Evolutionary conservation across 768 basidiomycete genomes (phyloP).

Genomic region (Aureoboletus auriporus): DNA sequence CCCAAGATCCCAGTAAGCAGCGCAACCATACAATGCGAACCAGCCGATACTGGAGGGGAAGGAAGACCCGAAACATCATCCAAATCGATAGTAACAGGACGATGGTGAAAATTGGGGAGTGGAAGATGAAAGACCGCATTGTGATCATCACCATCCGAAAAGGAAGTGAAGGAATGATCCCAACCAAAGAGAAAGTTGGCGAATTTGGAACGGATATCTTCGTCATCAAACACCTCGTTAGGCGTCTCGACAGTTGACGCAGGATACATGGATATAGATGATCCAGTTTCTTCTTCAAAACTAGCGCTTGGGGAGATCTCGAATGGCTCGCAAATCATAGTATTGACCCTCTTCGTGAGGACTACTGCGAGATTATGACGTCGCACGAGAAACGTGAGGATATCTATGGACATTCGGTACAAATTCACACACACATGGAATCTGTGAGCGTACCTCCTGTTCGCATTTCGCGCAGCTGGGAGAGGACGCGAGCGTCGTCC

Average conservation of each 20-base stretch:
- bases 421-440: too few relatives aligned
- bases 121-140: too few relatives aligned
- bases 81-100: too few relatives aligned
- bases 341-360: slow-evolving; percentile 20
- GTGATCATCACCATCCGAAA: too few relatives aligned
- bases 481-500: neutral
- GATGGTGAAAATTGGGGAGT: too few relatives aligned
- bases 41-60: neutral
- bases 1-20: neutral
- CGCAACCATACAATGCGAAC: neutral
- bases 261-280: slow-evolving; percentile 31
- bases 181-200: neutral
- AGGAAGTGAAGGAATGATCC: too few relatives aligned
- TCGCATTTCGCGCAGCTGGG: neutral
- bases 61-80: too few relatives aligned
- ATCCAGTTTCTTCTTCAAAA: neutral
- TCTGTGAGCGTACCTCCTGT: neutral
- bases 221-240: slow-evolving; percentile 3
- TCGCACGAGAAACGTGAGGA: slow-evolving; percentile 33
- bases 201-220: neutral
- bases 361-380: slow-evolving; percentile 19
- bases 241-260: slow-evolving; percentile 35
- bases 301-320: slow-evolving; percentile 33
- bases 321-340: slow-evolving; percentile 38
- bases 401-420: slow-evolving; percentile 22